Base-by-base conservation (phyloP, 2,329 filamentous ascomycete genomes). In the Botrytis byssoidea region DNA sequence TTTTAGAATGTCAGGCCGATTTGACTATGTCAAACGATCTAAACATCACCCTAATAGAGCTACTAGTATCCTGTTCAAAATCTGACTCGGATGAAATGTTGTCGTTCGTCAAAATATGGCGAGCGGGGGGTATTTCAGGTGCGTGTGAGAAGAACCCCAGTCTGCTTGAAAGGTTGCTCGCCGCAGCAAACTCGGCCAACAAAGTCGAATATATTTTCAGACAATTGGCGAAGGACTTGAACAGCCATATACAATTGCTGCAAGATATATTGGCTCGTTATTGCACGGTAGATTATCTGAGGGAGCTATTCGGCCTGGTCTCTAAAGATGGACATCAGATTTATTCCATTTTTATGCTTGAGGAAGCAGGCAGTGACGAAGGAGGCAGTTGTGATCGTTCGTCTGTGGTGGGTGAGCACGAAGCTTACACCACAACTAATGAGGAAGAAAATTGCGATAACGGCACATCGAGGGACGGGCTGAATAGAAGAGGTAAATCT, bases 11-110 rank as follows among this genome's bases (percentile, higher is more conserved):
- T 29, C 7, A 5, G 7, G 48, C 48, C 1, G 25, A 57, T 42
- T 35, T 57, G 1, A 29, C 35, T 7, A 18, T 57, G 3, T 7
- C 16, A 14, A 32, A 57, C 14, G 5, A 42, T 9, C 0, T 22
- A 1, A 18, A 35, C 1, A 25, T 8, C 3, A 57, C 25, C 1
- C 5, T 18, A 22, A 68, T 68, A 29, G 48, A 57, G 18, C 3
- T 42, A 37, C 32, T 51, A 14, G 25, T 40, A 14, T 14, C 46
- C 1, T 4, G 1, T 6, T 0, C 46, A 25, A 2, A 1, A 6
- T 6, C 22, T n/a, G 0, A n/a, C 22, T 14, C 4, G 14, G 4
- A 14, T n/a, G 22, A n/a, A 0, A 14, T n/a, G 22, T 51, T 51
- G 1, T 51, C 48, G 0, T 1, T 51, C 14, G 0, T 51, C 48